Evolutionary conservation across 78 protist genomes (phyloP), one percentile per base, ranked within the genome.

Genomic region (Dictyostelium citrinum): DNA sequence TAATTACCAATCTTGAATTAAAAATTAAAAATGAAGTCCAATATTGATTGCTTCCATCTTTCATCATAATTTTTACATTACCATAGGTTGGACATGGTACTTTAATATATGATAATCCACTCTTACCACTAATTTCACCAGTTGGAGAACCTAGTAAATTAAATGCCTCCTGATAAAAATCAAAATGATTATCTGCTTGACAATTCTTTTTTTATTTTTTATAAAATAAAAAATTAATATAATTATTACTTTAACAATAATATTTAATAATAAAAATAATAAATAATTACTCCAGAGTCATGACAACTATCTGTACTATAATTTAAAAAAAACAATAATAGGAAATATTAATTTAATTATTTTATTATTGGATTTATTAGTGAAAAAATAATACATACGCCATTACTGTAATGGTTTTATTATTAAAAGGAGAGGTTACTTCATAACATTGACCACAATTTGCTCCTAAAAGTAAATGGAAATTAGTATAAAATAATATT

Each of bases 381-480:
- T n/a, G n/a, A n/a, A n/a, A n/a, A n/a, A n/a, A n/a, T n/a, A n/a
- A n/a, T 39, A 55, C 27, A 55, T 55, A 55, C 64, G 64, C 74
- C 45, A 61, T 35, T 16, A 78, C 81, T 22, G 31, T 27, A 17
- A 75, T 35, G 3, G 55, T 46, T 41, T 14, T 20, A 88, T 78
- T 27, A 31, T 77, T 68, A 37, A 67, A 22, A 33, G 81, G 58
- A 11, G 80, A 78, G 0, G 68, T 33, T 37, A 88, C 35, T 20
- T 88, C 71, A 33, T 67, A 78, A 67, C 93, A 78, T 33, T 39
- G 70, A n/a, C 93, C 93, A 88, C 93, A 88, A 20, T 2, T n/a
- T 20, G 31, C 24, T 0, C 45, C 51, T 43, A 43, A 39, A 39
- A 5, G 43, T 39, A 39, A 39, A 5, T 39, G 2, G 4, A 6